These are phyloP conservation scores for Cercospora brassicicola DNA, from an alignment of 2,329 filamentous ascomycete species.

Conservation along the genomic window DNA sequence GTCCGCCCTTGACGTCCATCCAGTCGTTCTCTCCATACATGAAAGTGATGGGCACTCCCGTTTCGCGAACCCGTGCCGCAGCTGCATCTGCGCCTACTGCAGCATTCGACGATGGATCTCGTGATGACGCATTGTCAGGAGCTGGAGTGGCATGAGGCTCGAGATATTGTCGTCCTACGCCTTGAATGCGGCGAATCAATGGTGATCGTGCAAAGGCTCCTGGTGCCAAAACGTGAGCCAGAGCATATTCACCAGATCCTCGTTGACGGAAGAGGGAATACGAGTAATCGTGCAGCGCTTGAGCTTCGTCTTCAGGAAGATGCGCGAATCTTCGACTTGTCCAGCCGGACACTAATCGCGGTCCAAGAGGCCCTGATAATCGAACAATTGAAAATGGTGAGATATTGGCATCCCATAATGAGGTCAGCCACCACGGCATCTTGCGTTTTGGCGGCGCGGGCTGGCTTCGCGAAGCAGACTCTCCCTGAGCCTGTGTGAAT, in stretches of 20 bases:
- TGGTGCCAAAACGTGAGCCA: conserved; percentile 88
- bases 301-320: conserved; percentile 74
- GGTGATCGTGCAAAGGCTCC: conserved; percentile 89
- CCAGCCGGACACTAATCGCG: conserved; percentile 91
- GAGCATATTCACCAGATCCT: conserved; percentile 89
- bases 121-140: conserved; percentile 29
- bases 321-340: conserved; percentile 90
- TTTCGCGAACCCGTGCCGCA: conserved; percentile 60
- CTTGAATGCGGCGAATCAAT: conserved; percentile 80
- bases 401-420: conserved; percentile 95
- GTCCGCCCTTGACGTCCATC: conserved; percentile 93
- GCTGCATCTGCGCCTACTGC: conserved; percentile 58
- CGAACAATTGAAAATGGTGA: conserved; percentile 91
- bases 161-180: conserved; percentile 72
- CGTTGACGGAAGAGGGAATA: conserved; percentile 92
- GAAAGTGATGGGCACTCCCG: conserved; percentile 71
- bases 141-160: conserved; percentile 34
- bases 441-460: conserved; percentile 58
- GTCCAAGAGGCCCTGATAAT: conserved; percentile 83
- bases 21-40: conserved; percentile 98
- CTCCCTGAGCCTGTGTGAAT: conserved; percentile 61
- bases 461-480: conserved; percentile 34
- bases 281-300: conserved; percentile 86
- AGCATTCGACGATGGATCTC: background rate
- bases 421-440: conserved; percentile 81